These are phyloP conservation scores for Colletotrichum somersetense DNA, from an alignment of 2,329 filamentous ascomycete species.

Conservation along the genomic window DNA sequence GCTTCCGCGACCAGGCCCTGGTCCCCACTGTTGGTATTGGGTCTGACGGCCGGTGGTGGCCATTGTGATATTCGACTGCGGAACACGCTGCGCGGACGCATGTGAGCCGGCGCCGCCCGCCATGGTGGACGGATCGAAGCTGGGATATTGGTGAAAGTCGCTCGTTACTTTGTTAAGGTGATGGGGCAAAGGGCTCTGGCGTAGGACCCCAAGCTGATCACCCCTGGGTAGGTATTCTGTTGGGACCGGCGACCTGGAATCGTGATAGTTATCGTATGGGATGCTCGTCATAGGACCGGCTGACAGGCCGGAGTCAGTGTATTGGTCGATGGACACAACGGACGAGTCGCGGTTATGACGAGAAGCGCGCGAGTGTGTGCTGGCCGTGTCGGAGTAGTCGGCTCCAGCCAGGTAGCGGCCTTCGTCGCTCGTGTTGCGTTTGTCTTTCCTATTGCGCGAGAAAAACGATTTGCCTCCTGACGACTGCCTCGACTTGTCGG, in stretches of 20 bases:
- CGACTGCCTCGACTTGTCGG: constrained; percentile 86
- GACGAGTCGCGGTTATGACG: constrained; percentile 84
- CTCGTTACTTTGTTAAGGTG: constrained; percentile 82
- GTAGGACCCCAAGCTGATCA: constrained; percentile 72
- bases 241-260: constrained; percentile 77
- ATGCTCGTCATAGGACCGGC: constrained; percentile 90
- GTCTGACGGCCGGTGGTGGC: constrained; percentile 78
- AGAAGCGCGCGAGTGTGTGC: constrained; percentile 76
- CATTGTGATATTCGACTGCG: constrained; percentile 74
- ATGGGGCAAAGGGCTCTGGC: constrained; percentile 79
- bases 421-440: constrained; percentile 72
- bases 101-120: constrained; percentile 66
- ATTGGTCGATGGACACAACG: constrained; percentile 76
- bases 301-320: constrained; percentile 75
- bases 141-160: constrained; percentile 93
- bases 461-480: constrained; percentile 85
- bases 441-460: constrained; percentile 84
- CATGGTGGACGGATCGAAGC: constrained; percentile 69
- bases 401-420: constrained; percentile 65
- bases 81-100: constrained; percentile 70
- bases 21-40: constrained; percentile 83
- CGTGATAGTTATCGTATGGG: constrained; percentile 81
- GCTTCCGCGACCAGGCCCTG: constrained; percentile 62
- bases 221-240: constrained; percentile 79
- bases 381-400: constrained; percentile 70